Evolutionary conservation across 179 eudicot genomes (phyloP).

Genomic region (Silene noctiflora): DNA sequence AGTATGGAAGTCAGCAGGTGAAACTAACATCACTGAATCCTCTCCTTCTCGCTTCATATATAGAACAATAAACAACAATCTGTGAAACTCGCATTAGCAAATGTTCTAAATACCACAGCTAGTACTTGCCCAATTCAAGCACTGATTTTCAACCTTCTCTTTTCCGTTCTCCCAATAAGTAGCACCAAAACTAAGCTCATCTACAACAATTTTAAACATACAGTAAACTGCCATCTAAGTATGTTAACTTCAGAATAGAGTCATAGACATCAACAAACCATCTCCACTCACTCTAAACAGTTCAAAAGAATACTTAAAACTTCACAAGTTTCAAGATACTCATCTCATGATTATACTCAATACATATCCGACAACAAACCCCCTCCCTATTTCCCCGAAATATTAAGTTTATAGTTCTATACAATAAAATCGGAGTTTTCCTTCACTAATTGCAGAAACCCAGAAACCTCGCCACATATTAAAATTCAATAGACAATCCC

Average conservation of each 20-base stretch:
- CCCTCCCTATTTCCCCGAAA: constrained; percentile 2
- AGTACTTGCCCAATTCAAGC: background rate
- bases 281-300: background rate
- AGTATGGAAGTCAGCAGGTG: background rate
- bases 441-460: constrained; percentile 1
- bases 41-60: background rate
- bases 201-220: constrained; percentile 2
- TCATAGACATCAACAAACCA: background rate
- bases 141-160: background rate
- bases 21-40: background rate
- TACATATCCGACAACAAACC: background rate
- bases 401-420: background rate
- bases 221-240: background rate
- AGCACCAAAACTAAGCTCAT: background rate
- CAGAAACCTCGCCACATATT: background rate
- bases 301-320: background rate
- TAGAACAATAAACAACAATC: background rate
- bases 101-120: background rate
- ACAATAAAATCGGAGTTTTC: background rate
- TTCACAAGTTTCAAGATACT: background rate
- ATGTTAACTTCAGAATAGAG: background rate
- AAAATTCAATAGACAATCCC: constrained; percentile 1
- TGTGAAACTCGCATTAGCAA: background rate
- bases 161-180: background rate
- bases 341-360: constrained; percentile 7